These are phyloP conservation scores for Forsythia suspensa DNA, from an alignment of 257 asterid species.

Conservation along the genomic window DNA sequence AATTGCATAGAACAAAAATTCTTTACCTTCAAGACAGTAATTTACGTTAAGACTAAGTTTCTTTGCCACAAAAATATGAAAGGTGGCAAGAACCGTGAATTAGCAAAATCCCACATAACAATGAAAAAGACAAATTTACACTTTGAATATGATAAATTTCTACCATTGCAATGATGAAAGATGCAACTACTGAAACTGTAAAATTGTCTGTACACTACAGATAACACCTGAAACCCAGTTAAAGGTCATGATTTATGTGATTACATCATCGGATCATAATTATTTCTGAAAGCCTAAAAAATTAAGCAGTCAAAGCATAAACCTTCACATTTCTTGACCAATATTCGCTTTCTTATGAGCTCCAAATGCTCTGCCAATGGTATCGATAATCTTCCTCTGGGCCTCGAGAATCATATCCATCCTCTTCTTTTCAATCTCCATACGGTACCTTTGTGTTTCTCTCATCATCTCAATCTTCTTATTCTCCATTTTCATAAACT, in stretches of 20 bases:
- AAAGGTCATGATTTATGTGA: constrained; percentile 3
- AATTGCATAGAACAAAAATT: not conserved
- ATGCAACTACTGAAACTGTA: constrained; percentile 19
- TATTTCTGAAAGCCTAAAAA: constrained; percentile 4
- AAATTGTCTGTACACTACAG: constrained; percentile 22
- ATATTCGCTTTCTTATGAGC: constrained; percentile 54
- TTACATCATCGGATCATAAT: constrained; percentile 15
- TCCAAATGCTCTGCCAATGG: constrained; percentile 65
- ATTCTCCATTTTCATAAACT: constrained; percentile 79
- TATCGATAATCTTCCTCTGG: constrained; percentile 66
- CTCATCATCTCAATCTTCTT: constrained; percentile 80
- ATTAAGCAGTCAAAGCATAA: not conserved
- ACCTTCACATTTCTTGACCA: constrained; percentile 43
- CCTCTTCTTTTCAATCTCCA: constrained; percentile 90
- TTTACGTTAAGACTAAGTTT: not conserved
- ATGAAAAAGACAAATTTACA: not conserved
- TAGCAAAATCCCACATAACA: not conserved
- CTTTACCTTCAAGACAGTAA: not conserved
- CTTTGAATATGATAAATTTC: not conserved
- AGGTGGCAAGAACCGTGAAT: not conserved
- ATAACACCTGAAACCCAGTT: constrained; percentile 3
- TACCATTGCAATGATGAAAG: constrained; percentile 11
- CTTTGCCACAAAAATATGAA: not conserved
- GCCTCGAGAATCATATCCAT: constrained; percentile 81
- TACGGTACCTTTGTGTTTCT: constrained; percentile 56